Evolutionary conservation across 2,329 filamentous ascomycete genomes (phyloP).

Genomic region (Xylariaceae sp.): DNA sequence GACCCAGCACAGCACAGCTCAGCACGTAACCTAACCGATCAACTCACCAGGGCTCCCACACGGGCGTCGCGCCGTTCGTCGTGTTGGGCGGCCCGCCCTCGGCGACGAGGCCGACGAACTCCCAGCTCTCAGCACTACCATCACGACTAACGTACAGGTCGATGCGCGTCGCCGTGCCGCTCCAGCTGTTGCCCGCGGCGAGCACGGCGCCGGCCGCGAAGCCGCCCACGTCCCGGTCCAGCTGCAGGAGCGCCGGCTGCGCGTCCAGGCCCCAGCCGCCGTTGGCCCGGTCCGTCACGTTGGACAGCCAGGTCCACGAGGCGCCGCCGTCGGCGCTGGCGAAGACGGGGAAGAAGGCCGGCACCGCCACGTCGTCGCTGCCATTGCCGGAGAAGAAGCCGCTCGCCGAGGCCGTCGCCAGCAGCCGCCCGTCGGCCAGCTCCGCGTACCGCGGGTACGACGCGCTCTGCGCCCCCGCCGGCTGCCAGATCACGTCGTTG

Average conservation of each 20-base stretch:
- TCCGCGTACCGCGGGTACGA: slow-evolving; percentile 27
- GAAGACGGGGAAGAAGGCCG: slow-evolving; percentile 41
- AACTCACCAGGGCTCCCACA: slow-evolving; percentile 56
- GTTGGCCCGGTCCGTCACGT: slow-evolving; percentile 56
- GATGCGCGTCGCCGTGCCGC: slow-evolving; percentile 56
- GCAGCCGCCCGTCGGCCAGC: slow-evolving; percentile 30
- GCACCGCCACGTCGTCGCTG: too few species aligned
- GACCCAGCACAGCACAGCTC: too few species aligned
- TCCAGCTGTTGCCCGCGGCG: slow-evolving; percentile 48
- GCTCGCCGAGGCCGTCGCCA: slow-evolving; percentile 33
- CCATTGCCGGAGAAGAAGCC: too few species aligned
- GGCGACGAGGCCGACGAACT: slow-evolving; percentile 58
- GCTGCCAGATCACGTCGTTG: slow-evolving; percentile 1
- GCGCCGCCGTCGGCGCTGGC: slow-evolving; percentile 41
- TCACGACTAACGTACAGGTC: slow-evolving; percentile 60
- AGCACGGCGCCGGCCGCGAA: slow-evolving; percentile 56
- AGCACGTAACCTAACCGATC: too few species aligned
- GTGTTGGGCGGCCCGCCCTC: slow-evolving; percentile 50
- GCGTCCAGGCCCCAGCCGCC: slow-evolving; percentile 51
- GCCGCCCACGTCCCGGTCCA: slow-evolving; percentile 47
- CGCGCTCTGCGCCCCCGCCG: background rate
- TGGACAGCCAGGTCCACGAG: slow-evolving; percentile 55
- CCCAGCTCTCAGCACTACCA: slow-evolving; percentile 52
- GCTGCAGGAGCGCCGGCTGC: slow-evolving; percentile 59
- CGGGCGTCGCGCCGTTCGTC: slow-evolving; percentile 55